Base-by-base conservation (phyloP, 2,329 filamentous ascomycete species). In the Tolypocladium tundrense region DNA sequence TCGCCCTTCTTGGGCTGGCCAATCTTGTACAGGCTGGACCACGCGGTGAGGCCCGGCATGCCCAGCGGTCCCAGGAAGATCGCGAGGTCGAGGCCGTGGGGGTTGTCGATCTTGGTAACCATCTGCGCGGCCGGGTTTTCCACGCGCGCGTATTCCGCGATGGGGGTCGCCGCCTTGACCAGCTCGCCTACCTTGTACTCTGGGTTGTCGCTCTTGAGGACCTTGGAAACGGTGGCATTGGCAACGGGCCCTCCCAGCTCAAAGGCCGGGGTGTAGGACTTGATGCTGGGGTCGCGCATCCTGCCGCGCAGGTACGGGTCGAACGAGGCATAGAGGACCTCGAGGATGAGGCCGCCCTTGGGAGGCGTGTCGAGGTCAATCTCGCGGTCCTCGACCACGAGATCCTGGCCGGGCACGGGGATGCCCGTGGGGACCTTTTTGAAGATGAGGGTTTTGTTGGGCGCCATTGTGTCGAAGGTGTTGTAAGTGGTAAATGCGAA, bases 261-360 rank as follows among this genome's bases (percentile, higher is more conserved):
- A 67, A 85, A 90, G 16, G 71, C 61, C 1, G 69, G 65, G 1
- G 62, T 51, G 61, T 73, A 94, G 11, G 88, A 91, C 74, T 88
- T 84, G 68, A 75, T 66, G 41, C 77, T 70, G 8, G 88, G 68
- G 53, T 78, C 73, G 53, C 90, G 86, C 88, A 96, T 92, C 64
- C 84, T 83, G 60, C 88, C 88, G 58, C 91, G 88, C 77, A 89
- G 84, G 77, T 95, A 96, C 2, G 91, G 91, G 72, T 96, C 91
- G 74, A 88, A 88, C 45, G 88, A 92, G 62, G 85, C 79, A 71
- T 88, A 90, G 67, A 87, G 81, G 65, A 88, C 82, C 75, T 90
- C 83, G 62, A 87, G 74, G 54, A 95, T 71, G 45, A 90, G 86
- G 62, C 88, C 87, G 51, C 81, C 70, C 31, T 84, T 79, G 35